These are phyloP conservation scores for Pholiota conissans DNA, from an alignment of 768 basidiomycete genomes.

Conservation along the genomic window DNA sequence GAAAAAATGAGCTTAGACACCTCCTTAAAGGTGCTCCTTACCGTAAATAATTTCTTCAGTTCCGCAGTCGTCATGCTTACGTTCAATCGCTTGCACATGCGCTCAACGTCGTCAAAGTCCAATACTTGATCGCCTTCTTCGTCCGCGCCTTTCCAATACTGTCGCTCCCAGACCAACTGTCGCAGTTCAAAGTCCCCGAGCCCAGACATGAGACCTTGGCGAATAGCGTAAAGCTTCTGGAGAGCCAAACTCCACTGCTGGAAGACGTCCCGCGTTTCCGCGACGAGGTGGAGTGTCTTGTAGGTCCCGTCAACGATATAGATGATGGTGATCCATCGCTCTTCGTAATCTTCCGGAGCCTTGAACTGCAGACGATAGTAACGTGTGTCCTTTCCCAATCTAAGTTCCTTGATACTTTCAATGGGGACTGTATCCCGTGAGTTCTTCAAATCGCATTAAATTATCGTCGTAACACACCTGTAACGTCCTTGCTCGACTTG, in stretches of 20 bases:
- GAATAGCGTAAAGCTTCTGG: slow-evolving; percentile 59
- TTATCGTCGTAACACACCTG: slow-evolving; percentile 41
- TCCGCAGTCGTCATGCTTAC: slow-evolving; percentile 56
- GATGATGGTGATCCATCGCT: slow-evolving; percentile 84
- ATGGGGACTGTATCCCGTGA: slow-evolving; percentile 90
- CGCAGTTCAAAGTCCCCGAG: slow-evolving; percentile 62
- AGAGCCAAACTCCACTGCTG: slow-evolving; percentile 61
- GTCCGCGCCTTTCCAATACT: slow-evolving; percentile 80
- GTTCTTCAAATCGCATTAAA: slow-evolving; percentile 8
- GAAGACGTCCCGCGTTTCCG: slow-evolving; percentile 51
- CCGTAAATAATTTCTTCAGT: slow-evolving; percentile 60
- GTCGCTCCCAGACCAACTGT: slow-evolving; percentile 74
- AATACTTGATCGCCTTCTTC: slow-evolving; percentile 60
- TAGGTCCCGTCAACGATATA: slow-evolving; percentile 76
- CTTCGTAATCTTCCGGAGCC: slow-evolving; percentile 58
- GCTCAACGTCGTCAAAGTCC: slow-evolving; percentile 71
- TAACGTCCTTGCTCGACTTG: slow-evolving; percentile 61
- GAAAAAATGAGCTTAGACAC: not conserved
- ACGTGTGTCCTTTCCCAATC: slow-evolving; percentile 67
- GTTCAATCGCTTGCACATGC: slow-evolving; percentile 70
- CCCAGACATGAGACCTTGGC: slow-evolving; percentile 71
- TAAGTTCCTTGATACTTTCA: slow-evolving; percentile 85
- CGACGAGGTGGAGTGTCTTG: slow-evolving; percentile 86
- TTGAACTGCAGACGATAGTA: slow-evolving; percentile 74
- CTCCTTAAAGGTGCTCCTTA: slow-evolving; percentile 19